These are phyloP conservation scores for Pezicula carpinea DNA, from an alignment of 2,329 filamentous ascomycete species.

Conservation along the genomic window DNA sequence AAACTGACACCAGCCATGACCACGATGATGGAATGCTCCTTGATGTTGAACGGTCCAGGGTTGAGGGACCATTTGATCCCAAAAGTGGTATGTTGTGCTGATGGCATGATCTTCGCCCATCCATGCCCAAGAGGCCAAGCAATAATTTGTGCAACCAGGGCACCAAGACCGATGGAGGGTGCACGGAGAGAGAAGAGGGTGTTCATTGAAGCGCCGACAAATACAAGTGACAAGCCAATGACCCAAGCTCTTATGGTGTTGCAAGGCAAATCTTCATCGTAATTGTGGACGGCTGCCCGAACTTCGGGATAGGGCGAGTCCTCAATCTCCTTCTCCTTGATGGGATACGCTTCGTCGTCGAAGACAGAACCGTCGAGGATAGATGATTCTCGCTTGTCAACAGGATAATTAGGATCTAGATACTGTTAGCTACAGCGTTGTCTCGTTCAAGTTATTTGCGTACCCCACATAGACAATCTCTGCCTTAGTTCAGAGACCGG, in stretches of 20 bases:
- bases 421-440: not conserved
- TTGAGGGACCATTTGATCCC: constrained; percentile 56
- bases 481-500: constrained; percentile 15
- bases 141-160: constrained; percentile 24
- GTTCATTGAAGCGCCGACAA: constrained; percentile 20
- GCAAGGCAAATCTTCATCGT: constrained; percentile 60
- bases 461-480: constrained; percentile 16
- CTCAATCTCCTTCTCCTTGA: not conserved
- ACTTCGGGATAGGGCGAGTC: constrained; percentile 29
- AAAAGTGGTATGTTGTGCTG: constrained; percentile 35
- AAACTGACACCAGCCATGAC: constrained; percentile 50
- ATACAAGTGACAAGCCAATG: constrained; percentile 44
- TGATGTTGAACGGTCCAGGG: constrained; percentile 65
- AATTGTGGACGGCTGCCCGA: constrained; percentile 55
- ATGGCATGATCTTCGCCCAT: constrained; percentile 42
- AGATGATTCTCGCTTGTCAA: constrained; percentile 1
- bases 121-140: constrained; percentile 47
- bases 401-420: constrained; percentile 16
- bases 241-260: constrained; percentile 63
- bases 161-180: constrained; percentile 36
- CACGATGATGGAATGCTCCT: constrained; percentile 64
- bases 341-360: not conserved
- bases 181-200: constrained; percentile 25
- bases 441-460: not conserved
- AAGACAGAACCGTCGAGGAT: not conserved